Conservation (phyloP, 768 basidiomycete species). For the Suillus plorans region DNA sequence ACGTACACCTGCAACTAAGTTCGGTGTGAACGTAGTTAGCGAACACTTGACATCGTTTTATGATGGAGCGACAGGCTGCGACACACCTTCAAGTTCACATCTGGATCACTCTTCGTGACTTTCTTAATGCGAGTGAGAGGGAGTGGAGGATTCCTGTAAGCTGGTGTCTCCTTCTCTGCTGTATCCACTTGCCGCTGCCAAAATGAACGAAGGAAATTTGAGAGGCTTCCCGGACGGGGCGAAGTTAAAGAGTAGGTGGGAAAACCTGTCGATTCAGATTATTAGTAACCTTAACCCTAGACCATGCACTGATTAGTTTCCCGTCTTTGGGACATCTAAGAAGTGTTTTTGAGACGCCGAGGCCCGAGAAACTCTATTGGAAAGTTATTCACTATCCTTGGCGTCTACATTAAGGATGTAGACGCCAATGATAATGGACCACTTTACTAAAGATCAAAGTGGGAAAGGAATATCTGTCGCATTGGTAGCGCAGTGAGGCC, state of each 20-base stretch:
- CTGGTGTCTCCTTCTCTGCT: slow-evolving; percentile 84
- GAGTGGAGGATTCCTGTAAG: slow-evolving; percentile 83
- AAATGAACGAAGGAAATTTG: slow-evolving; percentile 82
- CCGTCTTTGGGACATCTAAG: no score
- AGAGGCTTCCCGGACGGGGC: slow-evolving; percentile 77
- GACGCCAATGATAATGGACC: no score
- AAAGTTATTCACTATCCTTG: no score
- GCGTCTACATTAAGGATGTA: no score
- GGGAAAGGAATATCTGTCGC: no score
- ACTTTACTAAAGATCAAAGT: background rate
- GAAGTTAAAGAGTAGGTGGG: slow-evolving; percentile 26
- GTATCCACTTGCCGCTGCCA: slow-evolving; percentile 88
- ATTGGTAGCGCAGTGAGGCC: background rate
- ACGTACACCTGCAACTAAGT: slow-evolving; percentile 26
- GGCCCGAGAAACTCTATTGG: background rate
- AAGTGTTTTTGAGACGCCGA: no score
- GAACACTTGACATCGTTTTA: slow-evolving; percentile 5
- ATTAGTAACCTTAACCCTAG: slow-evolving; percentile 27
- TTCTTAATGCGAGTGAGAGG: slow-evolving; percentile 97
- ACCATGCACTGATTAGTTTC: no score
- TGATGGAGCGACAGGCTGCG: no score
- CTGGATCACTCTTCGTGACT: slow-evolving; percentile 95
- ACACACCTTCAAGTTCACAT: slow-evolving; percentile 75
- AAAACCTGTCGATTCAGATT: background rate
- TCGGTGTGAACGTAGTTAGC: slow-evolving; percentile 29